Conservation (phyloP, 192 early-diverging fungal species). For the Coemansia sp. region DNA sequence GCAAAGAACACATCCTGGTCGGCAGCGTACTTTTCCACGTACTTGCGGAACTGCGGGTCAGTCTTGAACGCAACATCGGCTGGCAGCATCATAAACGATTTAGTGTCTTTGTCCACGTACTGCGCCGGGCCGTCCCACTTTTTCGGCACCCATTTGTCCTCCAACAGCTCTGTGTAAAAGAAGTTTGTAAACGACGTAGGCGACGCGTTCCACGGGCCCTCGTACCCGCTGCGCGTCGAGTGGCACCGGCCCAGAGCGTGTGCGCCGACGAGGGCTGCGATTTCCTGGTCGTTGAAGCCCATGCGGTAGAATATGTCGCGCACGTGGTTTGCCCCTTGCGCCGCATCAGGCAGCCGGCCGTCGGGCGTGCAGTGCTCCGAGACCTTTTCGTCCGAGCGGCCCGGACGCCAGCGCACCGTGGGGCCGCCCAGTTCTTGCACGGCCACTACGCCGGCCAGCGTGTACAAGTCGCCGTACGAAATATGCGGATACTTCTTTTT, state of each 20-base stretch:
- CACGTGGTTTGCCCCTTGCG: conserved; percentile 64
- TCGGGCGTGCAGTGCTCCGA: conserved; percentile 61
- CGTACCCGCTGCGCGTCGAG: conserved; percentile 69
- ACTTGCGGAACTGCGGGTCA: conserved; percentile 70
- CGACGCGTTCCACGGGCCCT: conserved; percentile 87
- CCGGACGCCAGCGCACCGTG: conserved; percentile 71
- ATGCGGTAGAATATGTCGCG: conserved; percentile 81
- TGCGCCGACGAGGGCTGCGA: conserved; percentile 77
- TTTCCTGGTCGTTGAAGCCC: conserved; percentile 79
- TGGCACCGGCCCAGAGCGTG: conserved; percentile 81
- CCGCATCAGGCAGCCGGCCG: conserved; percentile 76
- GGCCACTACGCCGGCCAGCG: conserved; percentile 72
- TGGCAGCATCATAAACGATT: conserved; percentile 69
- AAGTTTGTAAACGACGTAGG: conserved; percentile 89
- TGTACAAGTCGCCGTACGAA: conserved; percentile 83
- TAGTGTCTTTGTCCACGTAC: conserved; percentile 77
- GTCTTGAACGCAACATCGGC: conserved; percentile 65
- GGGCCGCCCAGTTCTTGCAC: conserved; percentile 80
- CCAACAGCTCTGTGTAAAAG: conserved; percentile 77
- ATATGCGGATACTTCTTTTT: conserved; percentile 81
- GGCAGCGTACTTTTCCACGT: conserved; percentile 84
- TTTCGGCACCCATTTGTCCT: conserved; percentile 78
- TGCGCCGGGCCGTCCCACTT: conserved; percentile 84
- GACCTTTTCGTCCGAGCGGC: conserved; percentile 56
- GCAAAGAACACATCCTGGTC: conserved; percentile 66